Evolutionary conservation across 805 yeast genomes (phyloP), one percentile per base, ranked within the genome.

Genomic region (Diddensiella transvaalensis): DNA sequence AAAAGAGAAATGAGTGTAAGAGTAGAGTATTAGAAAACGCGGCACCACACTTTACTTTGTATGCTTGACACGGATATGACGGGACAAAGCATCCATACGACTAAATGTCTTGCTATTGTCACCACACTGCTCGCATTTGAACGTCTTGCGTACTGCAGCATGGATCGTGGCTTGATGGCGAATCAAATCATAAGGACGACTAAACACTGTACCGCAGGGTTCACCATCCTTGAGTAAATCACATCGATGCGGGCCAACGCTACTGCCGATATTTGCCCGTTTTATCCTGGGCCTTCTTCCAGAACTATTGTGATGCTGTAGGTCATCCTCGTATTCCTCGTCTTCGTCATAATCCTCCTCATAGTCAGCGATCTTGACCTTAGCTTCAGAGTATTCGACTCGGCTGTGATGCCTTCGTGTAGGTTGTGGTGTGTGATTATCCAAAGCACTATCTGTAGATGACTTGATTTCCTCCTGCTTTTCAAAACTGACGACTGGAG

Each of bases 101-200:
- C 96, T 85, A 62, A 93, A 91, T 0, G 96, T 88, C 71, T 91
- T 83, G 51, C 81, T 74, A 56, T 77, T 82, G 57, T 79, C 83
- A 48, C 85, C 93, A 69, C 99, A 91, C 40, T 85, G 82, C 57
- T 81, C 82, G 67, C 99, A 91, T 63, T 85, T 82, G 72, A 83
- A 93, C 42, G 85, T 80, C 59, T 85, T 85, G 68, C 91, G 85
- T 64, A 83, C 85, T 42, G 85, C 76, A 1, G 97, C 93, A 66
- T 91, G 99, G 47, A 91, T 90, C 0, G 98, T 93, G 61, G 91
- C 96, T 66, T 91, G 96, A 67, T 91, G 99, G 59, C 99, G 79
- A 22, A 90, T 85, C 61, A 91, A 74, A 70, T 91, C 99, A 64
- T 91, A 91, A 17, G 96, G 95, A 61, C 99, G 79, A 15, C 97